A percentile compares a stretch with the other conserved stretches of the same genome.
phyloP scores from a whole-genome alignment of 2,329 filamentous ascomycete genomes.

The Exophiala bonariae region DNA sequence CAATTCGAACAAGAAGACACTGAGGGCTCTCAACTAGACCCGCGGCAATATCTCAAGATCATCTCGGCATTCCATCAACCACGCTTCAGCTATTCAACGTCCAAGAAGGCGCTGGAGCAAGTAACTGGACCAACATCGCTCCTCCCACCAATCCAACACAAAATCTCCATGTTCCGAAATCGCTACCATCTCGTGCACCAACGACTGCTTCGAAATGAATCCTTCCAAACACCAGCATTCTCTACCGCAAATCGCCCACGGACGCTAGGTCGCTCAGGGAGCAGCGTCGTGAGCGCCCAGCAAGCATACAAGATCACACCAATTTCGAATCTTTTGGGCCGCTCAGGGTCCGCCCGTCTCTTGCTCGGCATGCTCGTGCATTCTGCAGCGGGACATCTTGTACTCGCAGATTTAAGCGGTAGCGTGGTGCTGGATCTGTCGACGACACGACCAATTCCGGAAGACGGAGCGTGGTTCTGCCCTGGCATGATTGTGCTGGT shows the following conservation, averaged over 20 bases:
- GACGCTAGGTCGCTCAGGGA: constrained; percentile 59
- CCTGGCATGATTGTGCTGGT: constrained; percentile 95
- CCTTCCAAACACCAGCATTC: constrained; percentile 81
- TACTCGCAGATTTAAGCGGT: constrained; percentile 83
- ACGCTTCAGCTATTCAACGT: constrained; percentile 45
- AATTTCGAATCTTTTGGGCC: constrained; percentile 72
- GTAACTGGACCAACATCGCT: constrained; percentile 66
- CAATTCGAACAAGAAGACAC: constrained; percentile 60
- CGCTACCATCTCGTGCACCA: constrained; percentile 92
- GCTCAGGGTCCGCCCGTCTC: constrained; percentile 81
- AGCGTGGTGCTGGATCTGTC: constrained; percentile 82
- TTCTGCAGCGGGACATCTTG: constrained; percentile 72
- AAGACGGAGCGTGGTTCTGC: constrained; percentile 86
- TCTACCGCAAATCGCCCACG: constrained; percentile 56
- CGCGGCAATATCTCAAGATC: constrained; percentile 80
- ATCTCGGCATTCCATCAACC: constrained; percentile 85
- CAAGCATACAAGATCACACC: constrained; percentile 85
- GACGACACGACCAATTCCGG: constrained; percentile 77
- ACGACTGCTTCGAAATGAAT: constrained; percentile 85
- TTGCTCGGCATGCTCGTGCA: constrained; percentile 81
- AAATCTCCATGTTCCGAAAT: constrained; percentile 83
- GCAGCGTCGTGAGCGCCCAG: constrained; percentile 53
- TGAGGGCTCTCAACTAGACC: constrained; percentile 64
- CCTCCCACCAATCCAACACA: constrained; percentile 75
- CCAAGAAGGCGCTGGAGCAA: constrained; percentile 88